phyloP scores from a whole-genome alignment of 148 eudicot genomes.

The Chenopodium suecicum region DNA sequence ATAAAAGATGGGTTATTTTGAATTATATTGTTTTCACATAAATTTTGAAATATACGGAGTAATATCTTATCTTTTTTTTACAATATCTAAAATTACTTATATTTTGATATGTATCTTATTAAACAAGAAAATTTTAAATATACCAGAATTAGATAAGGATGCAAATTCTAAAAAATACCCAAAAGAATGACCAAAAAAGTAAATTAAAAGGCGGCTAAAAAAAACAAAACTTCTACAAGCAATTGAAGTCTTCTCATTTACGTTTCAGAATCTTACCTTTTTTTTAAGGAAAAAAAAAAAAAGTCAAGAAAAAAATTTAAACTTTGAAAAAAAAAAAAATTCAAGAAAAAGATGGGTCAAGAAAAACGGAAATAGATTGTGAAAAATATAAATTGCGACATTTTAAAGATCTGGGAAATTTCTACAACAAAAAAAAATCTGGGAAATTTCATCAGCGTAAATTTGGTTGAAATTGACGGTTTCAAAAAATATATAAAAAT shows the following conservation, averaged over 20 bases:
- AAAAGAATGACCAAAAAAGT: too few species aligned
- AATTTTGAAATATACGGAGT: too few species aligned
- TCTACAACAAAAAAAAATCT: background rate
- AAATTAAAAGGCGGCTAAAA: background rate
- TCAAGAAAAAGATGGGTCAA: background rate
- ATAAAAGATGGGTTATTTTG: background rate
- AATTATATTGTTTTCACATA: background rate
- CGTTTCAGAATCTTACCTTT: background rate
- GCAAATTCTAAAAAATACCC: background rate
- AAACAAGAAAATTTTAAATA: background rate
- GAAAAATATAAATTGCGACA: background rate
- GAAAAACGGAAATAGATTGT: background rate
- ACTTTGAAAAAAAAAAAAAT: too few species aligned
- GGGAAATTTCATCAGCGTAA: background rate
- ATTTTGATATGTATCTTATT: background rate
- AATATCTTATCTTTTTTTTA: too few species aligned
- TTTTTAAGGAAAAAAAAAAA: too few species aligned
- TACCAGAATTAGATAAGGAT: background rate
- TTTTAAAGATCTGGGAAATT: background rate
- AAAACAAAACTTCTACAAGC: background rate
- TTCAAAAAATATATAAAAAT: too few species aligned
- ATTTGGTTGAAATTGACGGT: too few species aligned
- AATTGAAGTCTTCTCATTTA: background rate
- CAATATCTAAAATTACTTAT: background rate
- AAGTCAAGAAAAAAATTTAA: background rate